Evolutionary conservation across 345 rosid genomes (phyloP).

Genomic region (Rhizophora apiculata): DNA sequence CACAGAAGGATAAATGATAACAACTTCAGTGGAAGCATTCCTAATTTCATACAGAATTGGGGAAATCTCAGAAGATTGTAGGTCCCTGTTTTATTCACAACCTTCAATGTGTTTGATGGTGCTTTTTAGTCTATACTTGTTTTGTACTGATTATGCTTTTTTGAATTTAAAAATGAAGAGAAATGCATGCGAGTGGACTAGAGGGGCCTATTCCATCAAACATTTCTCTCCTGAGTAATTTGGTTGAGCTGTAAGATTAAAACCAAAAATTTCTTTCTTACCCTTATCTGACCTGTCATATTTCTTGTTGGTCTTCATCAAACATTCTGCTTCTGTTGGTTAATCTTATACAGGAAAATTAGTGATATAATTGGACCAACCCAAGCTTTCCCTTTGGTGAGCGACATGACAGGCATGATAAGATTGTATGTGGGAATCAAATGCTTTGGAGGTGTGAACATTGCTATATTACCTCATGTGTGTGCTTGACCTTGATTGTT

Average conservation of each 20-base stretch:
- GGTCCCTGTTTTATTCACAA: slow-evolving; percentile 25
- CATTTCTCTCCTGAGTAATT: slow-evolving; percentile 30
- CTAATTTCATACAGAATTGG: slow-evolving; percentile 59
- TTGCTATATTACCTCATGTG: background rate
- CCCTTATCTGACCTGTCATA: background rate
- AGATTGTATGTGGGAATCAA: slow-evolving; percentile 34
- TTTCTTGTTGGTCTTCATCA: background rate
- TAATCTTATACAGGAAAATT: slow-evolving; percentile 37
- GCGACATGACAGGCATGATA: slow-evolving; percentile 25
- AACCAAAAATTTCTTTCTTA: background rate
- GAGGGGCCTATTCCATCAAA: slow-evolving; percentile 49
- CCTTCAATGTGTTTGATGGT: background rate
- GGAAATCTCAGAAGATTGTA: slow-evolving; percentile 61
- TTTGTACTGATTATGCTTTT: background rate
- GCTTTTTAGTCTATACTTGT: background rate
- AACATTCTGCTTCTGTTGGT: background rate
- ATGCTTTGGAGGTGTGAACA: background rate
- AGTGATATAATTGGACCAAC: slow-evolving; percentile 42
- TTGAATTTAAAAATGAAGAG: slow-evolving; percentile 32
- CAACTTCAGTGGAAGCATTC: slow-evolving; percentile 61
- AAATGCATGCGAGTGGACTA: slow-evolving; percentile 56
- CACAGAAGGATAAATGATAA: slow-evolving; percentile 80
- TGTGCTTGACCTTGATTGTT: background rate
- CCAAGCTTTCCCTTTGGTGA: slow-evolving; percentile 36
- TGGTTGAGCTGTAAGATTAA: slow-evolving; percentile 42